Conservation (phyloP, 2,329 filamentous ascomycete genomes). For the Colletotrichum lindemuthianum region DNA sequence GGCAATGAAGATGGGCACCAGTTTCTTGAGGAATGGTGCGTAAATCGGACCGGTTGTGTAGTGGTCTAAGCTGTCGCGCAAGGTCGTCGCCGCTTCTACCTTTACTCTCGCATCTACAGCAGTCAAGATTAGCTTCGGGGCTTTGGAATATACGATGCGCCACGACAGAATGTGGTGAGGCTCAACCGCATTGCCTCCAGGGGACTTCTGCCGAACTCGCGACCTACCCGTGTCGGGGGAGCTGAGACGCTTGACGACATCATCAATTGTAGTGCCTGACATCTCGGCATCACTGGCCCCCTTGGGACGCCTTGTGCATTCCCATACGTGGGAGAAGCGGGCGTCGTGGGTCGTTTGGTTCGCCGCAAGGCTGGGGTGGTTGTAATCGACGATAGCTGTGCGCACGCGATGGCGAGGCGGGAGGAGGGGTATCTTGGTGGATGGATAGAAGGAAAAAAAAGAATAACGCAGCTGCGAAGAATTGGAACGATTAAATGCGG, state of each 20-base stretch:
- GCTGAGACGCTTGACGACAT: slow-evolving; percentile 70
- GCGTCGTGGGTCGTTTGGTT: slow-evolving; percentile 36
- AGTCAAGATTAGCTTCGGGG: slow-evolving; percentile 32
- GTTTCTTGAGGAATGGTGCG: slow-evolving; percentile 80
- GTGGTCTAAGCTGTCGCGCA: slow-evolving; percentile 92
- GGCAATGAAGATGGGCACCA: slow-evolving; percentile 89
- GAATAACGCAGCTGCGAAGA: slow-evolving; percentile 7
- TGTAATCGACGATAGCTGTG: neutral
- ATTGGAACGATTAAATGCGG: neutral
- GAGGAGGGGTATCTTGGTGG: slow-evolving; percentile 30
- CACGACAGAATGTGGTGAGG: slow-evolving; percentile 12
- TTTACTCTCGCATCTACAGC: slow-evolving; percentile 80
- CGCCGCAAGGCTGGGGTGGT: slow-evolving; percentile 25
- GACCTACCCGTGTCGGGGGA: slow-evolving; percentile 64
- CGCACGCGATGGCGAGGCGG: slow-evolving; percentile 9
- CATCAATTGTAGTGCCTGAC: slow-evolving; percentile 69
- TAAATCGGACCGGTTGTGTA: slow-evolving; percentile 85
- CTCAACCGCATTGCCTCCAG: slow-evolving; percentile 2
- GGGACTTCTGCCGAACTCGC: neutral
- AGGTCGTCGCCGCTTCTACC: slow-evolving; percentile 81
- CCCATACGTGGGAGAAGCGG: slow-evolving; percentile 47
- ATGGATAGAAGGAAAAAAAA: slow-evolving; percentile 8
- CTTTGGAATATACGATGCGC: slow-evolving; percentile 13
- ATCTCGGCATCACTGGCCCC: slow-evolving; percentile 64
- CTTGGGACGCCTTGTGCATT: slow-evolving; percentile 45